Conservation (phyloP, 2,329 filamentous ascomycete species). For the Colletotrichum acutatum region DNA sequence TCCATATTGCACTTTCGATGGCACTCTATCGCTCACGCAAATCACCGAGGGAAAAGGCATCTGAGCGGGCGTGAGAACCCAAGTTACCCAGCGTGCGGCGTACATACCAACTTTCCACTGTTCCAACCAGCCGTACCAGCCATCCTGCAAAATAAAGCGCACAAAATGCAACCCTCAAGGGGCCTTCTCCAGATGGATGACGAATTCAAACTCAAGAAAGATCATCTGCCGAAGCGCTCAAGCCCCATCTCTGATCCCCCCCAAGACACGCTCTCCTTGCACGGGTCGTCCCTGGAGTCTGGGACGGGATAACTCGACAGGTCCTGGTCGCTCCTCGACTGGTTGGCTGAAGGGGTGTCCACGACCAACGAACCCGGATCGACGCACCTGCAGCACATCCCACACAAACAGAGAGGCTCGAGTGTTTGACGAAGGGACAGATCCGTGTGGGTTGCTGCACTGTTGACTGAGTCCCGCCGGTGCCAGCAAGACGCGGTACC, state of each 20-base stretch:
- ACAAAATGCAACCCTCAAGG: slow-evolving; percentile 7
- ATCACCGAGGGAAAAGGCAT: background rate
- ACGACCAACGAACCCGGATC: slow-evolving; percentile 18
- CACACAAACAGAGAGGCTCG: slow-evolving; percentile 16
- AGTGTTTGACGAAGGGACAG: slow-evolving; percentile 18
- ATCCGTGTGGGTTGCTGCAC: slow-evolving; percentile 1
- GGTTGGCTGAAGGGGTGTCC: background rate
- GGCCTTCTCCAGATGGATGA: slow-evolving; percentile 6
- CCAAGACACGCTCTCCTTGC: background rate
- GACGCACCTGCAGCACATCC: slow-evolving; percentile 24
- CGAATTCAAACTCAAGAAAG: slow-evolving; percentile 19
- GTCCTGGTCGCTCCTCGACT: background rate
- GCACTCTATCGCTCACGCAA: background rate
- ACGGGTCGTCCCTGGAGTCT: slow-evolving; percentile 17
- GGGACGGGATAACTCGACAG: background rate
- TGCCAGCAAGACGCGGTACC: background rate
- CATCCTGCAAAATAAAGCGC: slow-evolving; percentile 10
- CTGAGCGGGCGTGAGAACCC: background rate
- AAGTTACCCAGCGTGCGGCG: background rate
- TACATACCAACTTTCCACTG: background rate
- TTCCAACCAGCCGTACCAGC: background rate
- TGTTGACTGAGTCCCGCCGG: no score
- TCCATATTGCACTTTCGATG: background rate
- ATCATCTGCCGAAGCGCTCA: slow-evolving; percentile 30
- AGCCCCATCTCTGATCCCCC: slow-evolving; percentile 8